These are phyloP conservation scores for Candida frijolesensis DNA, from an alignment of 1,139 yeast species.

Conservation along the genomic window DNA sequence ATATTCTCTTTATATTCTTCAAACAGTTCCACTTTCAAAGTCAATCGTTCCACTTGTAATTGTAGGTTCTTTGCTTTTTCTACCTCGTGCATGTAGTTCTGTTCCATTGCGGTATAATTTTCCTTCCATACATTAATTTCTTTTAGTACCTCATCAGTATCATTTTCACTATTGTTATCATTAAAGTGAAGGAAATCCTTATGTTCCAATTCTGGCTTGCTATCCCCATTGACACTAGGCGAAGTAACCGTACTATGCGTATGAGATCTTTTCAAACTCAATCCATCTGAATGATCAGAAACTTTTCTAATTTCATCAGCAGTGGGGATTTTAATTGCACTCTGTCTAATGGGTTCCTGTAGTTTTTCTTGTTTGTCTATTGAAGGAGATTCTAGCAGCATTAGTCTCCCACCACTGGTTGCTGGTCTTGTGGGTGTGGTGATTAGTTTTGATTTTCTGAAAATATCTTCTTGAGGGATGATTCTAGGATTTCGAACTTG, in stretches of 20 bases:
- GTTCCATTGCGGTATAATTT: background rate
- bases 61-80: too few species aligned
- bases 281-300: slow-evolving; percentile 3
- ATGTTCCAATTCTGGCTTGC: background rate
- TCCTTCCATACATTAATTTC: background rate
- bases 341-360: background rate
- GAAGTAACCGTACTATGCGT: background rate
- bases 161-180: background rate
- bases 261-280: background rate
- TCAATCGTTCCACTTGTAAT: too few species aligned
- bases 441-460: background rate
- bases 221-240: background rate
- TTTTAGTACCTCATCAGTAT: background rate
- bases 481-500: background rate
- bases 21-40: too few species aligned
- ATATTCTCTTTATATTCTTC: too few species aligned
- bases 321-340: background rate
- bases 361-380: background rate
- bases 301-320: background rate
- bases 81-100: background rate
- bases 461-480: background rate
- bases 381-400: too few species aligned
- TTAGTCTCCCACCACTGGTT: background rate
- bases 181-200: background rate
- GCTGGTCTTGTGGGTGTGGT: background rate